Conservation (phyloP, 2,329 filamentous ascomycete genomes). For the Fulvia fulva region DNA sequence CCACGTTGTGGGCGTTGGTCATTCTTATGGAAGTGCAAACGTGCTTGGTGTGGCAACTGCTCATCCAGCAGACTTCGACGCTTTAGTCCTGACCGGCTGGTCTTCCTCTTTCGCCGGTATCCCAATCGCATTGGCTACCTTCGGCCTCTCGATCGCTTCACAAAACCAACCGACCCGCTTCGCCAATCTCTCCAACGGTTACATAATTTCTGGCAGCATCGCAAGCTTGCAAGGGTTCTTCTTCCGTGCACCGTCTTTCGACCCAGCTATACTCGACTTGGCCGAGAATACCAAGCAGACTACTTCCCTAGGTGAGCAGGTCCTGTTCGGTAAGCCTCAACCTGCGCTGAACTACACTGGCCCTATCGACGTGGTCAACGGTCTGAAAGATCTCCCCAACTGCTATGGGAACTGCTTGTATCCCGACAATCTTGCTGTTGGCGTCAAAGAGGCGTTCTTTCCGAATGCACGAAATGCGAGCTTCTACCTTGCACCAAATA, state of each 20-base stretch:
- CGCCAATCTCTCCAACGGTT: constrained; percentile 22
- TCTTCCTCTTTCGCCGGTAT: constrained; percentile 21
- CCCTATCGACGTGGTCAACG: constrained; percentile 27
- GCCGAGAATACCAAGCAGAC: constrained; percentile 25
- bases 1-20: constrained; percentile 38
- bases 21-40: constrained; percentile 36
- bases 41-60: constrained; percentile 29
- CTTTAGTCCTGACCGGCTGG: constrained; percentile 36
- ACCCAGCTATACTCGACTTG: constrained; percentile 20
- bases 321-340: constrained; percentile 15
- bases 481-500: constrained; percentile 21
- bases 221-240: constrained; percentile 27
- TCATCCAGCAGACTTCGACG: constrained; percentile 34
- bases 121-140: constrained; percentile 16
- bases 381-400: constrained; percentile 25
- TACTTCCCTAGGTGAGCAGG: constrained; percentile 28
- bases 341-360: constrained; percentile 18
- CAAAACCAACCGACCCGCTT: constrained; percentile 27
- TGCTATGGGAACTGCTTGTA: constrained; percentile 27
- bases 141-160: constrained; percentile 27
- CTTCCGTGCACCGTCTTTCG: constrained; percentile 28
- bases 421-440: constrained; percentile 17
- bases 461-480: constrained; percentile 7
- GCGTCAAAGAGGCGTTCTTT: constrained; percentile 17
- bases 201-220: constrained; percentile 21